phyloP scores from a whole-genome alignment of 768 basidiomycete genomes.

The Amanita pallidorosea region DNA sequence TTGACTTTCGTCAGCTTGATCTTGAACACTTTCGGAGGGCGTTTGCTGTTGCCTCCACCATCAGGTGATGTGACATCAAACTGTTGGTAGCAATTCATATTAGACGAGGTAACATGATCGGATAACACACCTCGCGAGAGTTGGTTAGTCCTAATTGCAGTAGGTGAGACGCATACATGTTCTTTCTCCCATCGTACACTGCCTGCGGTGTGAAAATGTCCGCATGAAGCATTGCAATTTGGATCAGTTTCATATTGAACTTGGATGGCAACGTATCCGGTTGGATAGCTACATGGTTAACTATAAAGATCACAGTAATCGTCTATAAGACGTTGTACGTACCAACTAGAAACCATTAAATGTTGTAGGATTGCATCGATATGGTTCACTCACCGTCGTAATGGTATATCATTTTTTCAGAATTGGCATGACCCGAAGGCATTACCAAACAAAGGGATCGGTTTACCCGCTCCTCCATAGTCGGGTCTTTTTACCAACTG shows the following conservation, averaged over 20 bases:
- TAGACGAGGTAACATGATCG: neutral
- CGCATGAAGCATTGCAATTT: constrained; percentile 51
- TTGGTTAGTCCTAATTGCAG: constrained; percentile 46
- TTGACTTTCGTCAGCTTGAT: constrained; percentile 52
- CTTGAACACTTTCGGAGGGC: constrained; percentile 55
- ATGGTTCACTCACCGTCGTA: constrained; percentile 45
- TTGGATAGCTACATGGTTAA: neutral
- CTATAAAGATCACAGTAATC: neutral
- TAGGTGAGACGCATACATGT: constrained; percentile 50
- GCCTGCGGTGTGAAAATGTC: constrained; percentile 63
- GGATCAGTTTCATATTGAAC: constrained; percentile 63
- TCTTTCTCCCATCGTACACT: constrained; percentile 76
- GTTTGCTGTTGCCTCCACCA: constrained; percentile 19
- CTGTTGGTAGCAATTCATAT: constrained; percentile 19
- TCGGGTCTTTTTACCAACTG: constrained; percentile 54
- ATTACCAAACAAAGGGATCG: constrained; percentile 30
- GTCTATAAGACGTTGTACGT: constrained; percentile 9
- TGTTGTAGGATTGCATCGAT: constrained; percentile 1
- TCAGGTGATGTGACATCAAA: constrained; percentile 50
- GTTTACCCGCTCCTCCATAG: constrained; percentile 39
- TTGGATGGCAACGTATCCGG: constrained; percentile 3
- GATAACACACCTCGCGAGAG: constrained; percentile 37
- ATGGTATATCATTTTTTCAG: constrained; percentile 51
- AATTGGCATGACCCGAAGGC: constrained; percentile 38
- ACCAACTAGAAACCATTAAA: constrained; percentile 18